These are phyloP conservation scores for Botryosphaeria agaves DNA, from an alignment of 2,329 filamentous ascomycete genomes.

Conservation along the genomic window DNA sequence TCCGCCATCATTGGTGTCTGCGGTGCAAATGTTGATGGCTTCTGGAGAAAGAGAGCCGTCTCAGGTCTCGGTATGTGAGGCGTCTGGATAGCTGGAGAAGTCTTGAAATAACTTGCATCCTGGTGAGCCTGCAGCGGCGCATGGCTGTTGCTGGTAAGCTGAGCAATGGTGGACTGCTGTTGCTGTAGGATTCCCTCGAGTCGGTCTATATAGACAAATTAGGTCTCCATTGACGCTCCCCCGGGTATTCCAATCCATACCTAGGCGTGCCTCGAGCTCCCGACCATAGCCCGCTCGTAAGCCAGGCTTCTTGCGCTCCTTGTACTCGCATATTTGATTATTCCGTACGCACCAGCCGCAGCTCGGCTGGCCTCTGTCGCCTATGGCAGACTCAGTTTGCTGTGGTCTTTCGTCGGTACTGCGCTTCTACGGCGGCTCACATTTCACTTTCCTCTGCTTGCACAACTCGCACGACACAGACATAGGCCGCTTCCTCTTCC, in stretches of 20 bases:
- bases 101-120: conserved; percentile 16
- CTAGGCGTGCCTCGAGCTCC: conserved; percentile 40
- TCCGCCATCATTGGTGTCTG: conserved; percentile 13
- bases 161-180: conserved; percentile 28
- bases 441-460: conserved; percentile 60
- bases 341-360: conserved; percentile 58
- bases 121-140: conserved; percentile 8
- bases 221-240: too few species aligned
- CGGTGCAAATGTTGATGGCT: conserved; percentile 19
- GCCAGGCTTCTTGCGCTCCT: conserved; percentile 53
- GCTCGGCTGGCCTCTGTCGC: conserved; percentile 59
- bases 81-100: conserved; percentile 18
- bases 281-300: conserved; percentile 41
- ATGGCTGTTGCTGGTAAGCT: conserved; percentile 19
- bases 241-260: too few species aligned
- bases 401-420: too few species aligned
- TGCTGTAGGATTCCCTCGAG: conserved; percentile 25
- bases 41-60: conserved; percentile 28
- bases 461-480: conserved; percentile 51
- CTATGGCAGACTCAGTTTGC: too few species aligned
- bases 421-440: too few species aligned
- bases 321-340: conserved; percentile 48
- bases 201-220: conserved; percentile 26
- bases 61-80: conserved; percentile 26
- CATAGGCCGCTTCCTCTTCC: conserved; percentile 34